Base-by-base conservation (phyloP, 768 basidiomycete genomes). In the Amanita muscaria region DNA sequence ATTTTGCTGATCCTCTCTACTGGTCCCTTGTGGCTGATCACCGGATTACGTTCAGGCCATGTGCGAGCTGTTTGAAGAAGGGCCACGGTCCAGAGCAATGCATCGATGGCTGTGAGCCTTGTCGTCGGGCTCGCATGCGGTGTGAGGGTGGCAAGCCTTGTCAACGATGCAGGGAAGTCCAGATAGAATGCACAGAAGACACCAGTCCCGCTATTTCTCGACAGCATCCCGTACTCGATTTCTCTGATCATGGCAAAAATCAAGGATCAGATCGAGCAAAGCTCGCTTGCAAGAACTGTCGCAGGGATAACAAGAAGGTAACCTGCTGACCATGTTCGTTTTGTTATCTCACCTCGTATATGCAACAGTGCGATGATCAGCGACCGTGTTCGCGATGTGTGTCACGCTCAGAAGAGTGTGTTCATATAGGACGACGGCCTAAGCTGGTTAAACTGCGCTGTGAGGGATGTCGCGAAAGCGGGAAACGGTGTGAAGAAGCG, bases 291-390 rank as follows among this genome's bases (percentile, higher is more conserved):
- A 67, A 70, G 51, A 72, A 62, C 40, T 81, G 80, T 58, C 70
- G 77, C 22, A 71, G 71, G 49, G 79, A 79, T 52, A 81, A 81
- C 54, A 80, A 80, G 58, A 80, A 81, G 75, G 79, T 71, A 42
- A 4, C 42, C 23, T 33, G 35, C 33, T 33, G 16, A 31, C 34
- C 37, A 14, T 21, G 18, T 48, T 14, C 37, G 40, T 11, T 19
- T 11, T 44, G 36, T 54, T 11, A 18, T 33, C 24, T 49, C 34
- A 36, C 39, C 29, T 50, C 42, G 29, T 10, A 27, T 40, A 21
- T 35, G 21, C 21, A 46, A 40, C 40, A 81, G 79, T 81, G 79
- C 52, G 77, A 80, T 39, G 70, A 79, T 52, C 70, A 77, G 49
- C 71, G 78, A 16, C 80, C 80, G 10, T 81, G 79, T 56, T 65